Evolutionary conservation across 2,329 filamentous ascomycete species (phyloP), one percentile per base, ranked within the genome.

Genomic region (Gnomoniopsis sp.): DNA sequence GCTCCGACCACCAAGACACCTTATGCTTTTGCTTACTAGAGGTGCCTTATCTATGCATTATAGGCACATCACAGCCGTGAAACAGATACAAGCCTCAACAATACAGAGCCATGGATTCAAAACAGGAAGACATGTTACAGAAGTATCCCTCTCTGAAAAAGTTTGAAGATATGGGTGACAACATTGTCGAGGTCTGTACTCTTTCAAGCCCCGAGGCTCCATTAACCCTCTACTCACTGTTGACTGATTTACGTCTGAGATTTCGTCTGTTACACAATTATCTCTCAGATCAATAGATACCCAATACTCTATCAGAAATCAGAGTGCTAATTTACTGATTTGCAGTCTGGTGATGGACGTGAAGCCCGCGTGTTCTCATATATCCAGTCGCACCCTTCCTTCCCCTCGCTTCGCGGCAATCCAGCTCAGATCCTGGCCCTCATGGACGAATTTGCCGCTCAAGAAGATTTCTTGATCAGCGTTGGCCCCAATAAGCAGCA

Each of bases 391-490:
- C 51, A 53, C 41, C 41, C 51, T 34, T 33, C 26, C 11, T 3
- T 47, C 4, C 14, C 38, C 14, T 26, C 44, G 17, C 10, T 46
- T 10, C 41, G 26, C 38, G 51, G 51, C 51, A 47, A 47, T 22
- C 51, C 51, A 19, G 10, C 41, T 38, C 33, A 46, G 41, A 34
- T 53, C 41, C 41, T 53, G 10, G 38, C 38, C 23, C 23, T 46
- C 41, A 53, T 53, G 19, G 51, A 53, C 23, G 51, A 53, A 23
- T 53, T 47, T 22, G 21, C 51, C 1, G 51, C 41, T 30, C 21
- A 47, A 14, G 38, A 53, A 34, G 51, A 53, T 19, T 53, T 53
- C 23, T 38, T 53, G 38, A 53, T 47, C 51, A 53, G 51, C 41
- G 38, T 53, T n/a, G 51, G 51, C 12, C 0, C 41, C 15, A n/a